Conservation (phyloP, 768 basidiomycete genomes). For the Multifurca ochricompacta region DNA sequence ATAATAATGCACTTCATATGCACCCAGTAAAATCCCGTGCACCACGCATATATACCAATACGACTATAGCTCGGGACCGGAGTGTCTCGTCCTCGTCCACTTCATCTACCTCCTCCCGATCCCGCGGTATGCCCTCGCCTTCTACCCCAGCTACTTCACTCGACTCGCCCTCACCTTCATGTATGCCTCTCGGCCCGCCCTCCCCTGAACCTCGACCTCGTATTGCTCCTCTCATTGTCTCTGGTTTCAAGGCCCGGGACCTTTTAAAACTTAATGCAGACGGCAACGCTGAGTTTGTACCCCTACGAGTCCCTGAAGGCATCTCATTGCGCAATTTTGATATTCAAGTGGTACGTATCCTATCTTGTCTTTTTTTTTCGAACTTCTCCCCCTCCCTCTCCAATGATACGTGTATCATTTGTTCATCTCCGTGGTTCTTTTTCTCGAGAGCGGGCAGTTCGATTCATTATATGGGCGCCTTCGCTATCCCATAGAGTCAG, state of each 20-base stretch:
- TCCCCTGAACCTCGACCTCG: conserved; percentile 11
- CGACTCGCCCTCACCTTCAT: conserved; percentile 22
- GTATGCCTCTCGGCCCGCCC: conserved; percentile 12
- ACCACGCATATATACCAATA: conserved; percentile 21
- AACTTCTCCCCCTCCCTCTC: neutral
- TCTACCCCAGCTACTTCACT: conserved; percentile 19
- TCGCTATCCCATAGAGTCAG: neutral
- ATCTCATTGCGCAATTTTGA: conserved; percentile 84
- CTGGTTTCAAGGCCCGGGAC: conserved; percentile 30
- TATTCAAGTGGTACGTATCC: conserved; percentile 68
- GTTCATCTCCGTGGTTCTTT: neutral
- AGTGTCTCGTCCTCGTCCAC: conserved; percentile 27
- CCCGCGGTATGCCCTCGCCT: conserved; percentile 13
- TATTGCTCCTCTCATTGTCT: conserved; percentile 23
- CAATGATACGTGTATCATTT: neutral
- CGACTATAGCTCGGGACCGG: conserved; percentile 26
- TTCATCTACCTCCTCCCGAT: conserved; percentile 26
- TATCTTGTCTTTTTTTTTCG: conserved; percentile 5
- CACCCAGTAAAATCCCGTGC: conserved; percentile 34
- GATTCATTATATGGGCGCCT: conserved; percentile 8
- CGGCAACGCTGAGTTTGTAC: conserved; percentile 56
- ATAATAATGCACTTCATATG: conserved; percentile 36
- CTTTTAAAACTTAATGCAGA: conserved; percentile 31
- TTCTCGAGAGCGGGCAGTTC: neutral
- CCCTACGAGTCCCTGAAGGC: conserved; percentile 68